Conservation (phyloP, 1,284 basidiomycete genomes). For the Cutaneotrichosporon sp. region DNA sequence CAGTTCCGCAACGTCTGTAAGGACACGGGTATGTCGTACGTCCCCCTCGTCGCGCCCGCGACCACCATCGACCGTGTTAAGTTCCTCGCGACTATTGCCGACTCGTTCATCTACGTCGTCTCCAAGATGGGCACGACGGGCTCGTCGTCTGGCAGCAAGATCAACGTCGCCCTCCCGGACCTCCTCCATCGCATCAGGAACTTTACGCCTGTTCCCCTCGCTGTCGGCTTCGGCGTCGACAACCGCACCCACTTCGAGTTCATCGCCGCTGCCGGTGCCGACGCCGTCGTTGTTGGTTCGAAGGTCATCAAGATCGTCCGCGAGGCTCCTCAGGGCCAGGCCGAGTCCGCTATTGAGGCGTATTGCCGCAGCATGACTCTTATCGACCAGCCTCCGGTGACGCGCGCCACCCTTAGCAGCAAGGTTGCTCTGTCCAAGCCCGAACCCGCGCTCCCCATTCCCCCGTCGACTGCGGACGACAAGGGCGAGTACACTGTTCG, state of each 20-base stretch:
- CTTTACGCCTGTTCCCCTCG: slow-evolving; percentile 76
- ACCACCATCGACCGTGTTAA: slow-evolving; percentile 83
- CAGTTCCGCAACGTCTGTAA: slow-evolving; percentile 85
- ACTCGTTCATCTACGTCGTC: slow-evolving; percentile 96
- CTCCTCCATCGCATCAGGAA: slow-evolving; percentile 69
- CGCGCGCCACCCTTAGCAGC: slow-evolving; percentile 38
- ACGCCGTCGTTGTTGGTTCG: slow-evolving; percentile 93
- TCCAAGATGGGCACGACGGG: slow-evolving; percentile 99
- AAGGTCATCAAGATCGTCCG: slow-evolving; percentile 73
- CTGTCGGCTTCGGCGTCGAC: slow-evolving; percentile 95
- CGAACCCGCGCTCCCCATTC: slow-evolving; percentile 47
- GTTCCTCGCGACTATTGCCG: slow-evolving; percentile 88
- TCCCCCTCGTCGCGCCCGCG: slow-evolving; percentile 93
- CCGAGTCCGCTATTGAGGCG: slow-evolving; percentile 65
- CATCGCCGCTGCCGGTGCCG: slow-evolving; percentile 80
- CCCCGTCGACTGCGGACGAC: slow-evolving; percentile 33
- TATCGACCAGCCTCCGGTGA: slow-evolving; percentile 58
- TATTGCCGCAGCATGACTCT: slow-evolving; percentile 71
- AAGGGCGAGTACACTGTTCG: slow-evolving; percentile 42
- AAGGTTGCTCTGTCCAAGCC: slow-evolving; percentile 33
- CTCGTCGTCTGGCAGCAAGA: slow-evolving; percentile 69
- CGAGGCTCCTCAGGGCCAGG: slow-evolving; percentile 61
- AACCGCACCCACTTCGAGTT: slow-evolving; percentile 87
- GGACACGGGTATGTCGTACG: slow-evolving; percentile 81
- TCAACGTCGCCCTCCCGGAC: slow-evolving; percentile 75